phyloP scores from a whole-genome alignment of 2,329 filamentous ascomycete species.

The Colletotrichum tamarilloi region DNA sequence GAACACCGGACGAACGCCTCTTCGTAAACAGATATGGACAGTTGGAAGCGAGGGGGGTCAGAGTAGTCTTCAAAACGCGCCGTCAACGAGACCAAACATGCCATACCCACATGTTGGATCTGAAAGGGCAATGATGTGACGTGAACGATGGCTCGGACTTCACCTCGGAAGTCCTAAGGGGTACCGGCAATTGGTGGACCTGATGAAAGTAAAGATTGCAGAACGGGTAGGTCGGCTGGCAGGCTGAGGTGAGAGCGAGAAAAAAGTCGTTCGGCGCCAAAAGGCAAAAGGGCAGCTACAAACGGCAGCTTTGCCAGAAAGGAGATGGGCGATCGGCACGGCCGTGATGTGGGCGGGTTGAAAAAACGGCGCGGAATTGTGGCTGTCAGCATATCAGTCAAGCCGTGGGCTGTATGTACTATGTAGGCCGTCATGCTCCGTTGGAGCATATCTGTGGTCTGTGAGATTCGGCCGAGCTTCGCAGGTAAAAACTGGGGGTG shows the following conservation, averaged over 20 bases:
- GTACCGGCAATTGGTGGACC: neutral
- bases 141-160: slow-evolving; percentile 7
- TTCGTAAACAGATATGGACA: neutral
- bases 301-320: neutral
- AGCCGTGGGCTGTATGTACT: neutral
- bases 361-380: neutral
- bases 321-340: neutral
- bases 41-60: neutral
- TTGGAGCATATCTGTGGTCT: neutral
- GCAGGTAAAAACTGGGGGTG: neutral
- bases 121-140: slow-evolving; percentile 4
- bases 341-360: slow-evolving; percentile 4
- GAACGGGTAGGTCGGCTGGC: neutral
- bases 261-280: neutral
- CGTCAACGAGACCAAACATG: neutral
- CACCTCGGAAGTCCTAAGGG: slow-evolving; percentile 21
- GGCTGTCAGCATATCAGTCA: slow-evolving; percentile 9
- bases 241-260: slow-evolving; percentile 15
- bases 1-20: slow-evolving; percentile 17
- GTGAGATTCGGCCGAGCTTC: slow-evolving; percentile 12
- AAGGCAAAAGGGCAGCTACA: neutral
- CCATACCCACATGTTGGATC: neutral
- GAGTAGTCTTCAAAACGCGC: neutral
- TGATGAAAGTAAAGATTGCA: neutral
- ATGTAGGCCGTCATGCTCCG: neutral